A percentile compares a stretch with the other conserved stretches of the same genome.
phyloP scores from a whole-genome alignment of 1,284 basidiomycete species.

The Retiboletus fuscus region DNA sequence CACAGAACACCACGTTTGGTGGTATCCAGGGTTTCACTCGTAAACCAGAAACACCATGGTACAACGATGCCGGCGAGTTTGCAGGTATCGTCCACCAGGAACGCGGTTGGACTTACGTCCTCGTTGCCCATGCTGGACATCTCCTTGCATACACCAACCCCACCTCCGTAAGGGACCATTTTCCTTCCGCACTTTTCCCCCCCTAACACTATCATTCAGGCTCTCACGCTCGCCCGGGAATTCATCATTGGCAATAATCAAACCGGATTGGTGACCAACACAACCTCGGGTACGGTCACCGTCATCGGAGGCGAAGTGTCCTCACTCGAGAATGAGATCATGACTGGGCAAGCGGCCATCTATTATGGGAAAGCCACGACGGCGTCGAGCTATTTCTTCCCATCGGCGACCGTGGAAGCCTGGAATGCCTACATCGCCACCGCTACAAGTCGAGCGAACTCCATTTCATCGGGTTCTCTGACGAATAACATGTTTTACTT shows the following conservation, averaged over 20 bases:
- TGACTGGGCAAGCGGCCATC: conserved; percentile 64
- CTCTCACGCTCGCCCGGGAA: conserved; percentile 64
- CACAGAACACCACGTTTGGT: conserved; percentile 78
- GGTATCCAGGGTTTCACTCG: conserved; percentile 78
- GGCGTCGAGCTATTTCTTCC: conserved; percentile 63
- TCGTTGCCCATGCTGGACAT: conserved; percentile 70
- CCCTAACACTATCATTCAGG: conserved; percentile 49
- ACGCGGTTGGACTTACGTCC: conserved; percentile 72
- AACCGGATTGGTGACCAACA: conserved; percentile 60
- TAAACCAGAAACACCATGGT: conserved; percentile 73
- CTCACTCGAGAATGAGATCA: conserved; percentile 55
- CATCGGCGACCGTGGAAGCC: conserved; percentile 64
- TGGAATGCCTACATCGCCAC: conserved; percentile 63
- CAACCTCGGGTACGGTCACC: conserved; percentile 37
- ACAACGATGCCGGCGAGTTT: conserved; percentile 64
- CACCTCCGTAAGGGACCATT: conserved; percentile 53
- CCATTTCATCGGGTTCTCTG: not conserved
- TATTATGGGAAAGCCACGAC: conserved; percentile 62
- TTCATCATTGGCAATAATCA: conserved; percentile 68
- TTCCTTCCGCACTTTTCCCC: not conserved
- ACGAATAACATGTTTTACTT: not conserved
- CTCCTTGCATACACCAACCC: conserved; percentile 65
- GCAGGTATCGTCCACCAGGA: conserved; percentile 80
- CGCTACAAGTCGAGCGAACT: conserved; percentile 4
- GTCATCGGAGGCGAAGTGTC: conserved; percentile 67